Base-by-base conservation (phyloP, 78 protist species). In the Dictyostelium capitatum region DNA sequence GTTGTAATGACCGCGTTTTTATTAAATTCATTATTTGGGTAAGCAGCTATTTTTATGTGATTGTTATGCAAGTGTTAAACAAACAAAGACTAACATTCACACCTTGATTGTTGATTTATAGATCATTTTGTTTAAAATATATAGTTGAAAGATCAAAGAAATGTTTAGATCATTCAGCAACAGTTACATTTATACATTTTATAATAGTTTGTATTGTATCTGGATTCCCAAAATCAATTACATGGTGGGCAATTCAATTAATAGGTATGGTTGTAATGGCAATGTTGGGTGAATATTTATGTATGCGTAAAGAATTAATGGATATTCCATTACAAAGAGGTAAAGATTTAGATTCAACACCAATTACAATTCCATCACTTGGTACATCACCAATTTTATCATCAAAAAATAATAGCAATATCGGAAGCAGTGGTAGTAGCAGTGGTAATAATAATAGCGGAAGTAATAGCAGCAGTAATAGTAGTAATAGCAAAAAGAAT, bases 151-250 rank as follows among this genome's bases (percentile, higher is more conserved):
- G 95, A 75, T 75, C 89, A 75, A 82, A 83, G 47, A 91, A 91
- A 73, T 91, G 95, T 74, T 79, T 91, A 32, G 95, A 91, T 70
- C 90, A 83, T 70, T 85, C 95, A 56, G 95, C 84, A 28, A 82
- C 95, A 67, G 95, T 91, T 10, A 82, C 83, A 20, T 11, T 91
- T 46, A 70, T 91, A n/a, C 95, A 91, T 79, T 81, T 91, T 32
- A n/a, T 91, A 8, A 41, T 81, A 17, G 89, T 79, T 59, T 91
- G 81, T 41, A 30, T 54, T 2, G 83, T 67, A 46, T 54, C 84
- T n/a, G 95, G 95, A 74, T 91, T 91, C 11, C 95, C 95, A 47
- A 54, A 56, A 19, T 65, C 89, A 4, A 50, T 82, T 17, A 50
- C 69, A 43, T 91, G 95, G 95, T 91, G 95, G 95, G 48, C 79